These are phyloP conservation scores for Fusarium kyushuense DNA, from an alignment of 2,329 filamentous ascomycete species.

Conservation along the genomic window DNA sequence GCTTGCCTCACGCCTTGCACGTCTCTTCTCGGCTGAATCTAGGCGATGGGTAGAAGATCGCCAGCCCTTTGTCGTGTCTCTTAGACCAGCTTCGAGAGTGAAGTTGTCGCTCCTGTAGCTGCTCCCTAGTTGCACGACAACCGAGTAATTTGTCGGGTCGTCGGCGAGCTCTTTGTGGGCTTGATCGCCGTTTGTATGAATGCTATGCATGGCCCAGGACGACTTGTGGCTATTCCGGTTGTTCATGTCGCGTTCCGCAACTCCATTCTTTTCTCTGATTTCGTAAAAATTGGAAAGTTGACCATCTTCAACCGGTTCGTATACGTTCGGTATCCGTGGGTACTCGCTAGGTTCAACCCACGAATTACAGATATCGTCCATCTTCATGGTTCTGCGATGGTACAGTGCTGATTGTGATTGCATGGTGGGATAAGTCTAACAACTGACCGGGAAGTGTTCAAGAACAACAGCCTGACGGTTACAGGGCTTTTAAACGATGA, in stretches of 20 bases:
- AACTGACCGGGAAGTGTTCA: background rate
- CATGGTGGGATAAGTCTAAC: constrained; percentile 7
- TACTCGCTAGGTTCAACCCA: constrained; percentile 39
- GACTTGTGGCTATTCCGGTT: constrained; percentile 11
- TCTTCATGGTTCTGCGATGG: constrained; percentile 22
- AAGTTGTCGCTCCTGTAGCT: constrained; percentile 22
- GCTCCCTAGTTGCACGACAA: constrained; percentile 24
- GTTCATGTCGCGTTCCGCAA: background rate
- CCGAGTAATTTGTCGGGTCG: constrained; percentile 23
- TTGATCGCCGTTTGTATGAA: constrained; percentile 4
- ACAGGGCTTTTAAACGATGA: constrained; percentile 15
- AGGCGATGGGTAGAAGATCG: constrained; percentile 1
- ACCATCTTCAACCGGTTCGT: constrained; percentile 36
- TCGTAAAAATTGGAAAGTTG: constrained; percentile 16
- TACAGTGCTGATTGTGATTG: constrained; percentile 26
- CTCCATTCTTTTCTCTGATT: constrained; percentile 17
- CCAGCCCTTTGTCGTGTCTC: constrained; percentile 2
- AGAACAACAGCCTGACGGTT: background rate
- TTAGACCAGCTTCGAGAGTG: background rate
- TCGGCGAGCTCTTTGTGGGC: constrained; percentile 6
- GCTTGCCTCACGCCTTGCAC: constrained; percentile 37
- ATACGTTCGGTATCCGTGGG: constrained; percentile 41
- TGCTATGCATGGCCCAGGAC: constrained; percentile 2
- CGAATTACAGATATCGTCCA: constrained; percentile 30
- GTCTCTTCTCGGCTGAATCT: constrained; percentile 24